Evolutionary conservation across 441 rosid genomes (phyloP), one percentile per base, ranked within the genome.

Genomic region (Lagerstroemia fauriei): DNA sequence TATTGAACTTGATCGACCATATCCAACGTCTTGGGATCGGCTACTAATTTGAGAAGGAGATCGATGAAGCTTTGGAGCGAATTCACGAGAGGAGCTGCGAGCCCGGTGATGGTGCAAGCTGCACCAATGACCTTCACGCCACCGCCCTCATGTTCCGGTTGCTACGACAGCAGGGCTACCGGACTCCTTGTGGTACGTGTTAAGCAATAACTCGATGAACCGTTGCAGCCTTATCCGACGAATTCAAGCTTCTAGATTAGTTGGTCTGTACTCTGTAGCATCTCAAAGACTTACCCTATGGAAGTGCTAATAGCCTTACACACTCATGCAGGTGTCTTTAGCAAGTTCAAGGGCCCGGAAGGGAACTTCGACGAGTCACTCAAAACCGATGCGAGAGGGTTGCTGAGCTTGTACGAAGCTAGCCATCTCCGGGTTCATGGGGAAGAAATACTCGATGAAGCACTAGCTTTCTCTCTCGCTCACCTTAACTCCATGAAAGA

Each of bases 371-470:
- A 41, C 47, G 68, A 80, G 47, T 13, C 25, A 5, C 65, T 84
- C 0, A 9, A 51, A 20, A 27, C 10, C 0, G 70, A 83, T 79
- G 46, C 47, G 32, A 75, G 72, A 73, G 85, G 80, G 24, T 69
- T 84, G 59, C 13, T 80, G 16, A 77, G 84, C 66, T 57, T 81
- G 7, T 84, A 77, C 63, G 84, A 84, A 81, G 84, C 86, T 7
- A 75, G 79, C 63, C n/a, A 78, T 53, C 41, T 84, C 4, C 73
- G 84, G 53, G 47, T 79, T 41, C 82, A 79, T 29, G 85, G 73
- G 66, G 85, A 83, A 46, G 77, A 69, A 25, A 77, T 80, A 25
- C 75, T 84, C 13, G 81, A 84, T 1, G 78, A 77, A 63, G 76
- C 86, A 41, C 81, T 80, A 25, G 48, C 73, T 32, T 84, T 80